Conservation (phyloP, 202 grass and related monocot species). For the Elaeis oleifera region DNA sequence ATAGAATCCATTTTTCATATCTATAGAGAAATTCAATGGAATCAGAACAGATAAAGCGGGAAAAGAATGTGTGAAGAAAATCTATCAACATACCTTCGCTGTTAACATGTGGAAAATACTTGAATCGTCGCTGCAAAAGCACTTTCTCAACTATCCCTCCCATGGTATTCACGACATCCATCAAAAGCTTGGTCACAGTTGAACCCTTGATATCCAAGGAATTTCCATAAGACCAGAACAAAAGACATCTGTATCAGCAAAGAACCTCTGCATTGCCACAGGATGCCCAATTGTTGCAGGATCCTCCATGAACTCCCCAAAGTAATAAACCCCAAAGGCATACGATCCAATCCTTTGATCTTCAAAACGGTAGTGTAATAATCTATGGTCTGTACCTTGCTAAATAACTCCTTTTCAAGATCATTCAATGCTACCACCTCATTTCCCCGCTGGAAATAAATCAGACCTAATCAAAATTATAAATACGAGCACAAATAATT, state of each 20-base stretch:
- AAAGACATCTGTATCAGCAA: slow-evolving; percentile 52
- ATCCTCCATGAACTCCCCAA: slow-evolving; percentile 64
- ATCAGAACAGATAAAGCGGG: slow-evolving; percentile 8
- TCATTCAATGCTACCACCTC: slow-evolving; percentile 55
- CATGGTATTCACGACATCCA: slow-evolving; percentile 39
- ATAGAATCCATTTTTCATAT: slow-evolving; percentile 62
- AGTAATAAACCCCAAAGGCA: slow-evolving; percentile 67
- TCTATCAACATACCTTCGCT: slow-evolving; percentile 39
- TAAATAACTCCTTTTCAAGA: slow-evolving; percentile 58
- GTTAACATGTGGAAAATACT: slow-evolving; percentile 69
- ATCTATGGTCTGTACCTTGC: slow-evolving; percentile 56
- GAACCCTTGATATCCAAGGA: slow-evolving; percentile 44
- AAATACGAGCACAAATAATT: slow-evolving; percentile 6
- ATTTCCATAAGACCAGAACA: slow-evolving; percentile 79
- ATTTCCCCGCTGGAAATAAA: slow-evolving; percentile 36
- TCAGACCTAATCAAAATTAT: slow-evolving; percentile 1
- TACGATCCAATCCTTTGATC: slow-evolving; percentile 53
- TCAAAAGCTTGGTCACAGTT: slow-evolving; percentile 46
- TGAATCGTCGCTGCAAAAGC: slow-evolving; percentile 55
- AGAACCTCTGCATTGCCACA: slow-evolving; percentile 76
- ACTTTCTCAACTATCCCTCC: slow-evolving; percentile 49
- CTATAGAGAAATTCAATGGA: slow-evolving; percentile 30
- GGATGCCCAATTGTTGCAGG: slow-evolving; percentile 51
- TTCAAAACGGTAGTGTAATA: slow-evolving; percentile 64
- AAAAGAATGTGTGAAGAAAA: slow-evolving; percentile 11